Conservation (phyloP, 139 green algal genomes). For the Chlorella ohadii region DNA sequence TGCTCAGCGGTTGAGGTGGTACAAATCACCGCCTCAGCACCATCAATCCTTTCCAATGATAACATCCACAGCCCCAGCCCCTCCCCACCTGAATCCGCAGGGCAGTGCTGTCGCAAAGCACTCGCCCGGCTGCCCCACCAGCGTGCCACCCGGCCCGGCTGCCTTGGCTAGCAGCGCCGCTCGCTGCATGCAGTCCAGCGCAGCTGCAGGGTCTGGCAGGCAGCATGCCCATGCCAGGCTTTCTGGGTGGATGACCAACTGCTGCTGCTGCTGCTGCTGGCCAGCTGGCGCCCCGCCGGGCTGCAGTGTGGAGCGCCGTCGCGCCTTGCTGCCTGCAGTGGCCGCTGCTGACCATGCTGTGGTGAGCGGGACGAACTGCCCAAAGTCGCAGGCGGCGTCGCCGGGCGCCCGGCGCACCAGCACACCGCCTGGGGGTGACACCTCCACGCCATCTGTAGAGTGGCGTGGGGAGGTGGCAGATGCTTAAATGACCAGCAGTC, state of each 20-base stretch:
- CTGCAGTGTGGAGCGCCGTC: conserved; percentile 10
- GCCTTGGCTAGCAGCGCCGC: background rate
- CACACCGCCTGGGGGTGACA: conserved; percentile 39
- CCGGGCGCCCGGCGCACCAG: conserved; percentile 43
- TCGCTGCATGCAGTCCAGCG: conserved; percentile 19
- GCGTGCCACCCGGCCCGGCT: background rate
- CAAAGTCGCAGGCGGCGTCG: conserved; percentile 38
- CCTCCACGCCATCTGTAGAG: conserved; percentile 39
- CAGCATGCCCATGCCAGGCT: conserved; percentile 28
- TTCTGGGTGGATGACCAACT: background rate
- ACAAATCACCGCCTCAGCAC: too few relatives aligned
- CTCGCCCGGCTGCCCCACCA: conserved; percentile 33
- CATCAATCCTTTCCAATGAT: too few relatives aligned
- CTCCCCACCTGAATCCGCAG: conserved; percentile 38
- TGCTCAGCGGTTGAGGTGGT: too few relatives aligned
- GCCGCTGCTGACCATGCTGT: background rate
- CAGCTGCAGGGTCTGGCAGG: conserved; percentile 25
- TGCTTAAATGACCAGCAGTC: too few relatives aligned
- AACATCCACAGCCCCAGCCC: too few relatives aligned
- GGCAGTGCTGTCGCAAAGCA: conserved; percentile 44
- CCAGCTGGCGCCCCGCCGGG: background rate
- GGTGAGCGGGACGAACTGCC: conserved; percentile 36
- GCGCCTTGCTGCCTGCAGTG: background rate
- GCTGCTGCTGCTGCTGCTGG: conserved; percentile 21
- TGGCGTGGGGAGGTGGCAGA: too few relatives aligned